A percentile compares a stretch with the other conserved stretches of the same genome.
Conservation (phyloP, 2,329 filamentous ascomycete species). For the Colletotrichum sp. region DNA sequence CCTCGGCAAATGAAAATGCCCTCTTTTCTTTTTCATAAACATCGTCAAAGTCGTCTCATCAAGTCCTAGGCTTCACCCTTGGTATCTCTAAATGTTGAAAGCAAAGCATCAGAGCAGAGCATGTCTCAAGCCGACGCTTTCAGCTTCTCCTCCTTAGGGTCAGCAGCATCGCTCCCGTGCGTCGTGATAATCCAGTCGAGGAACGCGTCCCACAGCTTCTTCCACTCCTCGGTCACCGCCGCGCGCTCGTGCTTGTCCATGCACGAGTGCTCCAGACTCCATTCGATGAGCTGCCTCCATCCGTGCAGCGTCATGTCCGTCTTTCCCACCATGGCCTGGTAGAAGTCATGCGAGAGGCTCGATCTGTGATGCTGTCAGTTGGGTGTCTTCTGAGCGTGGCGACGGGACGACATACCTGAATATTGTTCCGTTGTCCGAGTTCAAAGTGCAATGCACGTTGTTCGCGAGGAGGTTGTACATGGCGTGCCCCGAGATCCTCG, state of each 20-base stretch:
- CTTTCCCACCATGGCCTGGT: constrained; percentile 75
- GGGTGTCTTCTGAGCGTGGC: background rate
- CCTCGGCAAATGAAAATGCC: background rate
- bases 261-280: constrained; percentile 68
- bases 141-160: background rate
- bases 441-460: constrained; percentile 75
- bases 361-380: constrained; percentile 50
- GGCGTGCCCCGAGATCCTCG: constrained; percentile 67
- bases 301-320: constrained; percentile 70
- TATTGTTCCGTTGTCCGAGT: constrained; percentile 76
- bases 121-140: background rate
- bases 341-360: constrained; percentile 77
- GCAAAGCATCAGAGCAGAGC: background rate
- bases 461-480: constrained; percentile 74
- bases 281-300: constrained; percentile 71
- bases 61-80: background rate
- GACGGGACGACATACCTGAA: constrained; percentile 58
- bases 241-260: constrained; percentile 47
- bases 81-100: background rate
- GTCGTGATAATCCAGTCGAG: constrained; percentile 54
- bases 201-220: constrained; percentile 62
- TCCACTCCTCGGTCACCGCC: constrained; percentile 49
- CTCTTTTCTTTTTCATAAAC: background rate
- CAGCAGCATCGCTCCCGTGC: constrained; percentile 32
- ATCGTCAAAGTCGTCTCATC: background rate